Base-by-base conservation (phyloP, 2,329 filamentous ascomycete genomes). In the Canariomyces notabilis region DNA sequence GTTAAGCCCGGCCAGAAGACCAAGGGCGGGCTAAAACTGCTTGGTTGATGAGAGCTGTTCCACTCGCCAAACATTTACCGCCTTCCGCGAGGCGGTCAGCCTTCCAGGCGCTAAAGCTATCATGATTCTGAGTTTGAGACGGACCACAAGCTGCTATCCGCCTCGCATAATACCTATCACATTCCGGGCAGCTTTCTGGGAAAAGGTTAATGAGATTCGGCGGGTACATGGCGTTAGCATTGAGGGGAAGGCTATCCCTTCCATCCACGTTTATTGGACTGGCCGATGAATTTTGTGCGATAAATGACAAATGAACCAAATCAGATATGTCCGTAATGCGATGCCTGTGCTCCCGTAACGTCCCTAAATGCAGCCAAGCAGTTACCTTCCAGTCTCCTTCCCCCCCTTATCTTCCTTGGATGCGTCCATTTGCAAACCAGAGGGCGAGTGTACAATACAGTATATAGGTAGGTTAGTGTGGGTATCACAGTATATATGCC, bases 1-100 rank as follows among this genome's bases (percentile, higher is more conserved):
- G 73, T 73, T 29, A 84, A 84, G 66, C 72, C 77, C 1, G 79
- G 80, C 2, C 75, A 79, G 57, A 83, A 82, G 71, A 84, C 78
- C n/a, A 82, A 83, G 69, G 79, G 80, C 29, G 80, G 80, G 0
- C 61, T 84, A 51, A 77, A 75, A 55, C 62, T 84, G 43, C 64
- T 84, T 37, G 80, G 80, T 46, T 84, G 63, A 71, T n/a, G 42
- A 15, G 42, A 4, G 21, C 11, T 20, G 29, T 29, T 5, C n/a
- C n/a, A n/a, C n/a, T n/a, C n/a, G n/a, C n/a, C n/a, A n/a, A n/a
- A n/a, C n/a, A n/a, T n/a, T n/a, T n/a, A n/a, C n/a, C n/a, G n/a
- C n/a, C n/a, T n/a, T n/a, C n/a, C n/a, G n/a, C n/a, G n/a, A n/a
- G n/a, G n/a, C n/a, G n/a, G n/a, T n/a, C n/a, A n/a, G n/a, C n/a